These are phyloP conservation scores for Aspergillus sp. DNA, from an alignment of 2,329 filamentous ascomycete species.

Conservation along the genomic window DNA sequence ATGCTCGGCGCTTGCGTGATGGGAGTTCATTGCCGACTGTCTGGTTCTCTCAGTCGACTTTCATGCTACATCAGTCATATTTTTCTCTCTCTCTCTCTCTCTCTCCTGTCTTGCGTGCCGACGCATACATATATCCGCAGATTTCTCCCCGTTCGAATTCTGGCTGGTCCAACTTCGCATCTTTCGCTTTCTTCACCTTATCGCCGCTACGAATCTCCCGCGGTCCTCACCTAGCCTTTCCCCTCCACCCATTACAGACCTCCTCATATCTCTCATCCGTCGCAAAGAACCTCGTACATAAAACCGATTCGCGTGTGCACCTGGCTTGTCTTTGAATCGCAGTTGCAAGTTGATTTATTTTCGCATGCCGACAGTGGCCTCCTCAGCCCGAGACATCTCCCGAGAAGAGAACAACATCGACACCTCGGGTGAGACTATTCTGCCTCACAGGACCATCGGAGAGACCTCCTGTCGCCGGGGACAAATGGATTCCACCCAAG, in stretches of 20 bases:
- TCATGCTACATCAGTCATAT: too few relatives aligned
- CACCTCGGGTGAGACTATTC: too few relatives aligned
- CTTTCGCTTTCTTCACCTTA: background rate
- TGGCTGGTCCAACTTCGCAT: conserved; percentile 9
- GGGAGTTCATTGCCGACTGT: background rate
- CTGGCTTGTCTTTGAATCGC: too few relatives aligned
- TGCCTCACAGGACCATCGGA: background rate
- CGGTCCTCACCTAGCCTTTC: background rate
- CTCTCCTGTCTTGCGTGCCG: background rate
- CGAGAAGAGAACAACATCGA: too few relatives aligned
- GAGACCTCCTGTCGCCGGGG: background rate
- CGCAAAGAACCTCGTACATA: too few relatives aligned
- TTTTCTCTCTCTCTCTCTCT: background rate
- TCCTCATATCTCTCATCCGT: background rate
- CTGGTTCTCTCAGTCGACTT: conserved; percentile 2
- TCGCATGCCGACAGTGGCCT: too few relatives aligned
- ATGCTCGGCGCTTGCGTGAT: conserved; percentile 19
- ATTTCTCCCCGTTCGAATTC: background rate
- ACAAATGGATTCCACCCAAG: conserved; percentile 3
- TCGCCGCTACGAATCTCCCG: background rate
- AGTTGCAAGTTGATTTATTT: too few relatives aligned
- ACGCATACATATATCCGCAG: conserved; percentile 5
- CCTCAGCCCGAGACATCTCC: too few relatives aligned
- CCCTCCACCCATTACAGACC: background rate
- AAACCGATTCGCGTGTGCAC: too few relatives aligned